These are phyloP conservation scores for Acacia acuminata DNA, from an alignment of 306 rosid genomes.

Conservation along the genomic window DNA sequence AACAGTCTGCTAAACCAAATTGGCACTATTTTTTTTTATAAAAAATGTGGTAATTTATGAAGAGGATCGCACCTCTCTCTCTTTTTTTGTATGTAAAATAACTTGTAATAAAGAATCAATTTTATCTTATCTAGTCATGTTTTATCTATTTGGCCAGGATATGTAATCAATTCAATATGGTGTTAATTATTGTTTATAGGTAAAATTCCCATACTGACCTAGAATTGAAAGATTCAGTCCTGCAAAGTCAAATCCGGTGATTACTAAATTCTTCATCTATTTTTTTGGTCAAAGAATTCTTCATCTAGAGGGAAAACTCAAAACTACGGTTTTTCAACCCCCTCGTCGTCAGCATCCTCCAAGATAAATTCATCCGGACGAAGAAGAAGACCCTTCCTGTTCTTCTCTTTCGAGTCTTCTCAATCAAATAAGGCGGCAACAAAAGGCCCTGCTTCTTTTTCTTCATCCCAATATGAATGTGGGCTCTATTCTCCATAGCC, in stretches of 20 bases:
- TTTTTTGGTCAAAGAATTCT: too few species aligned
- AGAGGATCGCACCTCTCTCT: too few species aligned
- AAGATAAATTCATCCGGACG: background rate
- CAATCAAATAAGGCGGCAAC: constrained; percentile 36
- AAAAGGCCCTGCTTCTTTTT: background rate
- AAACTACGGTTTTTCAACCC: background rate
- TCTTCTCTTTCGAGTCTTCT: background rate
- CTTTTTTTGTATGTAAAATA: too few species aligned
- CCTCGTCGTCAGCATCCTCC: background rate
- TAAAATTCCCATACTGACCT: background rate
- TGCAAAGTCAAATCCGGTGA: background rate
- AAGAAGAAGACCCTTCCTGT: background rate
- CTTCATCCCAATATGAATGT: constrained; percentile 7
- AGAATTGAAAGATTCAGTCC: background rate
- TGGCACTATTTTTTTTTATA: too few species aligned
- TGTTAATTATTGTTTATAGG: background rate
- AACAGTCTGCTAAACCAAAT: too few species aligned
- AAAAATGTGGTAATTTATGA: too few species aligned
- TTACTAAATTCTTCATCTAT: background rate
- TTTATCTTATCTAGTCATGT: background rate
- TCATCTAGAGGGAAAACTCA: background rate
- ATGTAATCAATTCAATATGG: too few species aligned
- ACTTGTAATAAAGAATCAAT: too few species aligned
- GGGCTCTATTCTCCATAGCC: constrained; percentile 26
- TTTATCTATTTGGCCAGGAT: too few species aligned